Base-by-base conservation (phyloP, 495 filamentous ascomycete genomes). In the Opeltia flavorubescens region DNA sequence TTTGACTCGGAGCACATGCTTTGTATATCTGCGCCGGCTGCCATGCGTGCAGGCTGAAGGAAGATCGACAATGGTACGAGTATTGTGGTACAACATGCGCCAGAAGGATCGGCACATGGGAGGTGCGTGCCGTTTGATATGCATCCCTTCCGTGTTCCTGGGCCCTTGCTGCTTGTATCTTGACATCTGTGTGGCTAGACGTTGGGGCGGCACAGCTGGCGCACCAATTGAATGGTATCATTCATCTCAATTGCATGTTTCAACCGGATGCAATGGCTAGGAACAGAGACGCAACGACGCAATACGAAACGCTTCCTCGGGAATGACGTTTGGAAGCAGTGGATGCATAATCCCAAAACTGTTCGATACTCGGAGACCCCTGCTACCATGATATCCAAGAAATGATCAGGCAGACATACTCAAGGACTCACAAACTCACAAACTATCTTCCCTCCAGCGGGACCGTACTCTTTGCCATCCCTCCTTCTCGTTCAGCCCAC, bases 381-480 rank as follows among this genome's bases (percentile, higher is more conserved):
- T 3, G 11, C 23, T 4, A 20, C 18, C 36, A 21, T 40, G 4
- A 40, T 40, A 18, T 40, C 36, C 36, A 40, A 41, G 38, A 41
- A 24, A 17, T 20, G 4, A 2, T 28, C 42, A 44, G n/a, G n/a
- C n/a, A n/a, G n/a, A n/a, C n/a, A n/a, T n/a, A n/a, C n/a, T n/a
- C n/a, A 44, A 7, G 12, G 5, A 11, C 40, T 12, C 18, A 13
- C 27, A 44, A 0, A 30, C 30, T 67, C 61, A 86, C 78, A 86
- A 81, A 52, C 74, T 80, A 57, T 86, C 82, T 58, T 86, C 83
- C 63, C 77, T 73, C 72, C 79, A 81, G 51, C 70, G 68, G 57
- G 74, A 78, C 53, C 80, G 63, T 30, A 72, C 72, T 64, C 78
- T 82, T 52, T 73, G 62, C 77, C 77, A 86, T 44, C 64, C 74